A percentile compares a stretch with the other conserved stretches of the same genome.
Conservation (phyloP, 768 basidiomycete species). For the Roridomyces roridus region DNA sequence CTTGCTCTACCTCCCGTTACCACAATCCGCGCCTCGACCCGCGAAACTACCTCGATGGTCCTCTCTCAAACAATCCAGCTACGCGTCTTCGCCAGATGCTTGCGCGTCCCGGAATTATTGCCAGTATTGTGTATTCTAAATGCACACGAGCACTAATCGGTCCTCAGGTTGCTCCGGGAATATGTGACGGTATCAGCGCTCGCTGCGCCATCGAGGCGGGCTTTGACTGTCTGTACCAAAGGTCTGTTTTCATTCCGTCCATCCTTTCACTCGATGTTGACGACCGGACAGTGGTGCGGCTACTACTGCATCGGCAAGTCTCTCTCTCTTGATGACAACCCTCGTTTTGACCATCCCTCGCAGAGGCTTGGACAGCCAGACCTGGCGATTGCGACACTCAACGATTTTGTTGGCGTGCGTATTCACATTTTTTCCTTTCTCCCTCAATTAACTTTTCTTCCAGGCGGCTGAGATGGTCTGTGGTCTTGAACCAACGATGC, state of each 20-base stretch:
- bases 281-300: slow-evolving; percentile 63
- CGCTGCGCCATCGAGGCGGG: slow-evolving; percentile 82
- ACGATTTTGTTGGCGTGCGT: slow-evolving; percentile 55
- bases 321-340: too few species aligned
- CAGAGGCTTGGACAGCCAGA: slow-evolving; percentile 51
- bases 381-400: slow-evolving; percentile 60
- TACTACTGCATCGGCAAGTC: slow-evolving; percentile 70
- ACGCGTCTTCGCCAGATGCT: slow-evolving; percentile 76
- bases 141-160: slow-evolving; percentile 36
- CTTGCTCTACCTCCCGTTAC: slow-evolving; percentile 41
- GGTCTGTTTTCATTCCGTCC: slow-evolving; percentile 39
- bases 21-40: slow-evolving; percentile 75
- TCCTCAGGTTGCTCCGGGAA: slow-evolving; percentile 23
- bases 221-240: slow-evolving; percentile 80
- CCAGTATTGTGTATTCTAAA: slow-evolving; percentile 68
- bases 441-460: slow-evolving; percentile 15
- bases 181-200: slow-evolving; percentile 82
- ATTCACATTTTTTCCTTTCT: neutral
- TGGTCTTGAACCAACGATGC: slow-evolving; percentile 49
- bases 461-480: slow-evolving; percentile 56
- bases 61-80: slow-evolving; percentile 69
- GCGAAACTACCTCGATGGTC: slow-evolving; percentile 70
- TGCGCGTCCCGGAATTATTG: slow-evolving; percentile 76
- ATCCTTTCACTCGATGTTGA: neutral
- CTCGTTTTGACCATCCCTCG: neutral